Evolutionary conservation across 352 stramenopile species (phyloP).

Genomic region (Globisporangium radiosum): DNA sequence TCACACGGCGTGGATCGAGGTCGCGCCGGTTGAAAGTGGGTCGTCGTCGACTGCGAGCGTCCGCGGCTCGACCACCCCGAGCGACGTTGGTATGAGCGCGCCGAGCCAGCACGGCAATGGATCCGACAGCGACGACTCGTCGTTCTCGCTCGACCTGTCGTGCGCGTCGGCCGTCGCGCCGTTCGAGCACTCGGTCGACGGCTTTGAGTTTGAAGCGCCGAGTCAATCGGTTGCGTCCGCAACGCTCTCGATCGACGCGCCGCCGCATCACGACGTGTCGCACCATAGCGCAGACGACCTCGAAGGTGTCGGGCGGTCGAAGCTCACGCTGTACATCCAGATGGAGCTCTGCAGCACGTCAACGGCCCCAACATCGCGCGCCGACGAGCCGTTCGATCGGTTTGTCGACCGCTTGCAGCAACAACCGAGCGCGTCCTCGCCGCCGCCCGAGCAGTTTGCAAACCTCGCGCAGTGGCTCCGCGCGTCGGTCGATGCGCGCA

Average conservation of each 20-base stretch:
- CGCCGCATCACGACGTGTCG: no score
- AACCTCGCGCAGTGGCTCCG: constrained; percentile 68
- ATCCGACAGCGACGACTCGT: constrained; percentile 11
- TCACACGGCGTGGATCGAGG: constrained; percentile 74
- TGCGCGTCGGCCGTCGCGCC: constrained; percentile 24
- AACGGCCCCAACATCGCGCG: constrained; percentile 7
- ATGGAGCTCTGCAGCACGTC: constrained; percentile 58
- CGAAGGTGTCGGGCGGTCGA: constrained; percentile 20
- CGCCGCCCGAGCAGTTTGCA: constrained; percentile 31
- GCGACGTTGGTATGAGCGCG: constrained; percentile 2
- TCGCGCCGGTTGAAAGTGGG: constrained; percentile 24
- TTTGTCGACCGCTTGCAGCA: constrained; percentile 36
- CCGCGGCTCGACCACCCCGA: constrained; percentile 26
- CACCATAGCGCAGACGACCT: not conserved
- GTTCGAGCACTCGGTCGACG: constrained; percentile 54
- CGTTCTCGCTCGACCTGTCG: constrained; percentile 50
- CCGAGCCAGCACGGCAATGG: not conserved
- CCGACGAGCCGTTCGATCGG: constrained; percentile 37
- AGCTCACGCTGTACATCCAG: constrained; percentile 72
- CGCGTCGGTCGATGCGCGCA: constrained; percentile 45
- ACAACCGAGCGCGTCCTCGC: not conserved
- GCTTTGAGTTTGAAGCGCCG: constrained; percentile 53
- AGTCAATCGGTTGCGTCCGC: constrained; percentile 26
- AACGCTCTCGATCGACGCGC: constrained; percentile 5
- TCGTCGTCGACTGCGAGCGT: constrained; percentile 27